These are phyloP conservation scores for Mycena polygramma DNA, from an alignment of 768 basidiomycete genomes.

Conservation along the genomic window DNA sequence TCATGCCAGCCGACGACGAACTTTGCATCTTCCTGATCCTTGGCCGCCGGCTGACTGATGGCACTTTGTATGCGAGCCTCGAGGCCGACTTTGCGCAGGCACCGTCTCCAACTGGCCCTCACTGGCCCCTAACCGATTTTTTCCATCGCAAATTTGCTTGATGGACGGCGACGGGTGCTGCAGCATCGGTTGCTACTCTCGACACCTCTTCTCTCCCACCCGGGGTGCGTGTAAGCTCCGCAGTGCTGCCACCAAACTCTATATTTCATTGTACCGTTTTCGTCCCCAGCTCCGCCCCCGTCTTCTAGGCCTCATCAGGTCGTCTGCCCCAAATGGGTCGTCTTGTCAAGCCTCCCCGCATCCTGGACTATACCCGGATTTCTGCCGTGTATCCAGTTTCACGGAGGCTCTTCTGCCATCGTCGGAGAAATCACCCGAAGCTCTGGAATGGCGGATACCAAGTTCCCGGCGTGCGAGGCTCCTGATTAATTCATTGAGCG, in stretches of 20 bases:
- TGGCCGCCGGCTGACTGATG: slow-evolving; percentile 19
- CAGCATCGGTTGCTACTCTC: not conserved
- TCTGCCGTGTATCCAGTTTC: not conserved
- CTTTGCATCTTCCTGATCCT: slow-evolving; percentile 18
- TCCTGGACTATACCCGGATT: slow-evolving; percentile 1
- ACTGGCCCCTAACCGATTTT: slow-evolving; percentile 1
- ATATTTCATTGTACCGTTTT: slow-evolving; percentile 15
- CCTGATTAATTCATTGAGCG: slow-evolving; percentile 14
- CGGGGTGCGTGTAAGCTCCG: slow-evolving; percentile 15
- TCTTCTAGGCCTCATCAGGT: not conserved
- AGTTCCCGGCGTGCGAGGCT: slow-evolving; percentile 6
- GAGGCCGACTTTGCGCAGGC: slow-evolving; percentile 30
- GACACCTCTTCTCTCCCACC: slow-evolving; percentile 17
- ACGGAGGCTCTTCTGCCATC: slow-evolving; percentile 3
- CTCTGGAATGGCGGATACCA: not conserved
- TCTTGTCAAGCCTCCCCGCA: slow-evolving; percentile 11
- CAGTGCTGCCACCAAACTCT: slow-evolving; percentile 11
- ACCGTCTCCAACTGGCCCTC: not conserved
- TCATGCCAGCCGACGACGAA: slow-evolving; percentile 1
- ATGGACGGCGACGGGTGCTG: not conserved
- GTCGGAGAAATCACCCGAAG: slow-evolving; percentile 20
- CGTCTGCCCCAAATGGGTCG: slow-evolving; percentile 12
- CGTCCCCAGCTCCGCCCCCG: not conserved
- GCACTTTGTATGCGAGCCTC: slow-evolving; percentile 32
- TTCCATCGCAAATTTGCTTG: slow-evolving; percentile 14